Base-by-base conservation (phyloP, 768 basidiomycete genomes). In the Clathrus columnatus region DNA sequence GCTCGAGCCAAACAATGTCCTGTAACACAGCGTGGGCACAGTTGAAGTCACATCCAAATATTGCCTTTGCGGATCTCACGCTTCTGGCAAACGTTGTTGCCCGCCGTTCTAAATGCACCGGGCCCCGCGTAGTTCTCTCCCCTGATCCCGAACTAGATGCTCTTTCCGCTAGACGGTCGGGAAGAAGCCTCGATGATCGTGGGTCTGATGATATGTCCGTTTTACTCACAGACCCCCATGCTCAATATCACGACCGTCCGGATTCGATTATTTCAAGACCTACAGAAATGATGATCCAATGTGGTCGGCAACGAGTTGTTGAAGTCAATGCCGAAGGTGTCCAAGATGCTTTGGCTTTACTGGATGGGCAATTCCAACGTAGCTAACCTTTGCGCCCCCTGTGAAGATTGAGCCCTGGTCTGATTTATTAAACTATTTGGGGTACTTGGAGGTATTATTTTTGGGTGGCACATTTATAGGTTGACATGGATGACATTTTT, bases 81-180 rank as follows among this genome's bases (percentile, higher is more conserved):
- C 75, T 95, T 51, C 78, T 95, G 44, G 92, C 92, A 2, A 90
- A 91, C 50, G 92, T 95, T 42, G 91, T 94, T 42, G 84, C 88
- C 7, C 86, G 89, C 53, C 77, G 85, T 50, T 84, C 89, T 43
- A 83, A 79, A 65, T 91, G 89, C 64, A 78, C 75, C 1, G 87
- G 87, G 17, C 84, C 89, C 16, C 75, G 75, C 36, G 75, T 88
- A 36, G 73, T 80, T 44, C 72, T 85, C 52, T 79, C 80, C 8
- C 79, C 78, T 8, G 75, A 77, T 16, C 77, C 77, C 8, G 81
- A 82, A 64, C 69, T 74, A 44, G 62, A 65, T 6, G 53, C 68
- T 30, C 71, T 74, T n/a, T n/a, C n/a, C n/a, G 71, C 75, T 46
- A 55, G 51, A 44, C 28, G 7, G 23, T 51, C 50, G 21, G 51